Evolutionary conservation across 2,329 filamentous ascomycete genomes (phyloP).

Genomic region (Lithohypha guttulata): DNA sequence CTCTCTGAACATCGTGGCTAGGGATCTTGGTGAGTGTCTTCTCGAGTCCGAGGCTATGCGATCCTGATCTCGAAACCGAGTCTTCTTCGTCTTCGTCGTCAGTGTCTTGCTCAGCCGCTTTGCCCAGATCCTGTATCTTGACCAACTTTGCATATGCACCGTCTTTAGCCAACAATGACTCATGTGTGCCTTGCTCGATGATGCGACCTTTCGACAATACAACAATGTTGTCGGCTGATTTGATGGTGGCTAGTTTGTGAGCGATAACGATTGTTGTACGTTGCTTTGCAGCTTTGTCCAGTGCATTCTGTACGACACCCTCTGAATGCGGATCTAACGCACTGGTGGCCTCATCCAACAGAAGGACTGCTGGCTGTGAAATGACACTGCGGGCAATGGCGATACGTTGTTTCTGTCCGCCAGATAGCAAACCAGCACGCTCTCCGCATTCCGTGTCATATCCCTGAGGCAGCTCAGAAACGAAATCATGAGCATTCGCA

Average conservation of each 20-base stretch:
- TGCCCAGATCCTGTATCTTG: constrained; percentile 36
- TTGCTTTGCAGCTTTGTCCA: constrained; percentile 59
- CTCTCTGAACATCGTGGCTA: constrained; percentile 7
- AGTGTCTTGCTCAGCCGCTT: constrained; percentile 16
- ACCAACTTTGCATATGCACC: constrained; percentile 35
- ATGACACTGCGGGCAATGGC: constrained; percentile 72
- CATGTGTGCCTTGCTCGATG: constrained; percentile 36
- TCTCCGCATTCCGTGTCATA: constrained; percentile 82
- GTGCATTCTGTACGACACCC: constrained; percentile 69
- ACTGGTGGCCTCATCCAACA: constrained; percentile 77
- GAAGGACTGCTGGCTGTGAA: constrained; percentile 66
- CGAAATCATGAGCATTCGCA: constrained; percentile 64
- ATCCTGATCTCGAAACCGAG: not conserved
- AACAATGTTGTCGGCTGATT: constrained; percentile 30
- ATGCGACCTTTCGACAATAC: constrained; percentile 35
- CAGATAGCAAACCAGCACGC: constrained; percentile 68
- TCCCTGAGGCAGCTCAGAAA: constrained; percentile 59
- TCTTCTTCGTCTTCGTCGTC: constrained; percentile 13
- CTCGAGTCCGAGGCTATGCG: constrained; percentile 12
- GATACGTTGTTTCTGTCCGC: constrained; percentile 88
- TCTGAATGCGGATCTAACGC: constrained; percentile 75
- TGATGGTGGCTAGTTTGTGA: constrained; percentile 31
- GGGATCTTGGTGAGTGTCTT: constrained; percentile 12
- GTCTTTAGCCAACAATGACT: constrained; percentile 28
- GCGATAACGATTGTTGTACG: constrained; percentile 27